Conservation (phyloP, 2,329 filamentous ascomycete species). For the Neobulgaria alba region DNA sequence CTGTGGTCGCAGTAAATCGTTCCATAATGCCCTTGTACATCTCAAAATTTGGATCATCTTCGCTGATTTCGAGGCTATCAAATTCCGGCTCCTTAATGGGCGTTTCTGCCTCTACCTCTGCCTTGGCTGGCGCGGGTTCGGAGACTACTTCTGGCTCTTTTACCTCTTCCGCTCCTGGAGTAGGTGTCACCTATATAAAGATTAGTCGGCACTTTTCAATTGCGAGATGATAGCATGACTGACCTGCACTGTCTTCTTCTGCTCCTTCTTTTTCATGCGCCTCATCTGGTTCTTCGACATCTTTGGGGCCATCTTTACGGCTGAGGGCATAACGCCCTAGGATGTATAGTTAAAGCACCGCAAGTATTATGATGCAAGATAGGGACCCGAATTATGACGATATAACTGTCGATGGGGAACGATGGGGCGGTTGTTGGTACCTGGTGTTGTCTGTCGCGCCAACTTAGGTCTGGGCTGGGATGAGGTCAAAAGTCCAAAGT, state of each 20-base stretch:
- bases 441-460: too few species aligned
- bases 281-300: slow-evolving; percentile 91
- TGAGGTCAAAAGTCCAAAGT: slow-evolving; percentile 9
- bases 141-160: slow-evolving; percentile 30
- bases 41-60: slow-evolving; percentile 70
- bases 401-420: too few species aligned
- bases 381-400: background rate
- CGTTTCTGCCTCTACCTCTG: slow-evolving; percentile 27
- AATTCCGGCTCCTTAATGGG: slow-evolving; percentile 34
- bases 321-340: slow-evolving; percentile 17
- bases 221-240: slow-evolving; percentile 9
- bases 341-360: background rate
- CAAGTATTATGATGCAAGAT: background rate
- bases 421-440: too few species aligned
- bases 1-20: slow-evolving; percentile 62
- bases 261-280: slow-evolving; percentile 88
- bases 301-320: slow-evolving; percentile 56
- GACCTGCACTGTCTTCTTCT: slow-evolving; percentile 61
- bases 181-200: slow-evolving; percentile 27
- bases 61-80: slow-evolving; percentile 42
- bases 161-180: slow-evolving; percentile 21
- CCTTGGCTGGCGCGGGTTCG: slow-evolving; percentile 25
- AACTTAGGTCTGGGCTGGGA: too few species aligned
- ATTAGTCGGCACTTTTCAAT: slow-evolving; percentile 11
- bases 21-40: slow-evolving; percentile 77